Conservation (phyloP, 2,329 filamentous ascomycete genomes). For the Arthrobotrys pseudoclavata region DNA sequence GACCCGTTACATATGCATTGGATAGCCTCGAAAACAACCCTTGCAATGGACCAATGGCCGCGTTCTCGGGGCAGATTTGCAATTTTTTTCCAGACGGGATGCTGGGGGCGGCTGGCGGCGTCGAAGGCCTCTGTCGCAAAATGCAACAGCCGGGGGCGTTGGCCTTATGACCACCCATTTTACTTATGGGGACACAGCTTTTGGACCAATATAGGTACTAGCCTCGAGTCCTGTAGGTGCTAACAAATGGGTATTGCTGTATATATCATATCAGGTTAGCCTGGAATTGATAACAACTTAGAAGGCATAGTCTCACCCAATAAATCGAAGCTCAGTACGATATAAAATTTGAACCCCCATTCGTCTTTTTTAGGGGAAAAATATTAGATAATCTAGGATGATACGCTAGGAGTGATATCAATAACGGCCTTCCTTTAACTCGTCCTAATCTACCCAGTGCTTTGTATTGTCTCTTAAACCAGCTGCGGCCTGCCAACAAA, state of each 20-base stretch:
- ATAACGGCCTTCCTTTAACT: too few species aligned
- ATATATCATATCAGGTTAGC: neutral
- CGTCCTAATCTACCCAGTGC: too few species aligned
- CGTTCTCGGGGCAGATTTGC: conserved; percentile 28
- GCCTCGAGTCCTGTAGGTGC: too few species aligned
- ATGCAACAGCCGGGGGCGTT: conserved; percentile 18
- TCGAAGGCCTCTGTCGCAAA: conserved; percentile 5
- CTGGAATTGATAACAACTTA: too few species aligned
- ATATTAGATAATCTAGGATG: too few species aligned
- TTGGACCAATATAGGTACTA: neutral
- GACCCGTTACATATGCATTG: neutral
- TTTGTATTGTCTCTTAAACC: too few species aligned
- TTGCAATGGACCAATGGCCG: conserved; percentile 33
- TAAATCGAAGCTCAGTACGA: too few species aligned
- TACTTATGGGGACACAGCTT: neutral
- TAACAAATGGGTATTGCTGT: too few species aligned
- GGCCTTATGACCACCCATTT: neutral
- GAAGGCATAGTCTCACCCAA: too few species aligned
- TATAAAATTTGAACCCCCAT: too few species aligned
- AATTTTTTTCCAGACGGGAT: neutral
- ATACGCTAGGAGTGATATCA: too few species aligned
- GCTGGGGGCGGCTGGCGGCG: conserved; percentile 15
- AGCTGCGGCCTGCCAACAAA: neutral
- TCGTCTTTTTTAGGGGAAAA: too few species aligned
- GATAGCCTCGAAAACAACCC: conserved; percentile 41